These are phyloP conservation scores for Arabidopsis suecica DNA, from an alignment of 345 rosid species.

Conservation along the genomic window DNA sequence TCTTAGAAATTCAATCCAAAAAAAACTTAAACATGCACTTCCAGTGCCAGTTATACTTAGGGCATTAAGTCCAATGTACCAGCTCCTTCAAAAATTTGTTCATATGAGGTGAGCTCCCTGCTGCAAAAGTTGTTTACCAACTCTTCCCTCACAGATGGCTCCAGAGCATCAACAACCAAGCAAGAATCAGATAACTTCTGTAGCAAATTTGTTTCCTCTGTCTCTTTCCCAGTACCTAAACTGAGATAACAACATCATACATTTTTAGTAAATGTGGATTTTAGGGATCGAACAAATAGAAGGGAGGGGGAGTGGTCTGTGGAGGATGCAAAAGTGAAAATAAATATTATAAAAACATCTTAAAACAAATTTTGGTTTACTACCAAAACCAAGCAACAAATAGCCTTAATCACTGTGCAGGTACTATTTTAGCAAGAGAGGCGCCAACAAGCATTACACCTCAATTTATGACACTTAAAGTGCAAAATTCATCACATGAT, in stretches of 20 bases:
- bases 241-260: conserved; percentile 56
- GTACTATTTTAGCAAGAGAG: conserved; percentile 13
- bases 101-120: conserved; percentile 96
- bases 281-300: neutral
- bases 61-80: conserved; percentile 59
- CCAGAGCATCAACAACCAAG: conserved; percentile 96
- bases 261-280: conserved; percentile 1
- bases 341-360: neutral
- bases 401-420: conserved; percentile 7
- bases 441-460: conserved; percentile 17
- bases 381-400: conserved; percentile 10
- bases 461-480: conserved; percentile 1
- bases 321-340: neutral
- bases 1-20: conserved; percentile 11
- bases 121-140: conserved; percentile 97
- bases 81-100: conserved; percentile 99
- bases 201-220: conserved; percentile 83
- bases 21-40: conserved; percentile 20
- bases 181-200: conserved; percentile 96
- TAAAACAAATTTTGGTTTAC: neutral
- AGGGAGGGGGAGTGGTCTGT: neutral
- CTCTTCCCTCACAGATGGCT: conserved; percentile 99
- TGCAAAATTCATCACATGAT: neutral
- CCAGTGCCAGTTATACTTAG: conserved; percentile 24
- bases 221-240: conserved; percentile 98